A percentile compares a stretch with the other conserved stretches of the same genome.
Conservation (phyloP, 805 yeast genomes). For the Blastobotrys parvus region DNA sequence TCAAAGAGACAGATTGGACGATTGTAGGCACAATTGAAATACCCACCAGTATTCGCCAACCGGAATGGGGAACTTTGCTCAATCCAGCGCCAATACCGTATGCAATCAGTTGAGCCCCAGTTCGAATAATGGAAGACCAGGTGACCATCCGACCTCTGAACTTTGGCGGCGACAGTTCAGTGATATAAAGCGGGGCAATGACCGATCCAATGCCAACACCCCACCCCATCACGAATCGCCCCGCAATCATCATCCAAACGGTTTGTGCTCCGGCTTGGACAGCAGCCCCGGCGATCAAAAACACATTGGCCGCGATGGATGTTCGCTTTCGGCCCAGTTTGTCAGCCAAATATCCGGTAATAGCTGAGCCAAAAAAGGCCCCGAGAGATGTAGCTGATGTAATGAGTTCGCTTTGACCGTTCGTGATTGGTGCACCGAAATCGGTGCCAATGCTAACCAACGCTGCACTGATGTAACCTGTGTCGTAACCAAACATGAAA, state of each 20-base stretch:
- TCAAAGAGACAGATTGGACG: constrained; percentile 64
- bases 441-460: constrained; percentile 76
- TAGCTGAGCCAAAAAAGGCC: constrained; percentile 71
- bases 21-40: constrained; percentile 83
- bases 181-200: constrained; percentile 82
- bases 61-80: constrained; percentile 51
- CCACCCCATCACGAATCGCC: constrained; percentile 88
- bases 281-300: constrained; percentile 76
- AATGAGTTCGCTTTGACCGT: constrained; percentile 79
- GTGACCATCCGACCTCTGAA: constrained; percentile 89
- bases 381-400: constrained; percentile 94
- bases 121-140: constrained; percentile 76
- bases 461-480: constrained; percentile 93
- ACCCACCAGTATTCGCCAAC: constrained; percentile 93
- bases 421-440: constrained; percentile 45
- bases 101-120: constrained; percentile 92
- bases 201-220: constrained; percentile 94
- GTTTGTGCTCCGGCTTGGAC: constrained; percentile 74
- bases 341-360: constrained; percentile 81
- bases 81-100: constrained; percentile 81
- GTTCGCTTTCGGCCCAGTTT: constrained; percentile 75
- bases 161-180: constrained; percentile 89
- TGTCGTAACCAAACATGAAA: constrained; percentile 76
- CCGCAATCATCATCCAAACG: constrained; percentile 88
- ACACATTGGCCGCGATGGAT: constrained; percentile 67